Evolutionary conservation across 2,329 filamentous ascomycete species (phyloP).

Genomic region (Bertia moriformis): DNA sequence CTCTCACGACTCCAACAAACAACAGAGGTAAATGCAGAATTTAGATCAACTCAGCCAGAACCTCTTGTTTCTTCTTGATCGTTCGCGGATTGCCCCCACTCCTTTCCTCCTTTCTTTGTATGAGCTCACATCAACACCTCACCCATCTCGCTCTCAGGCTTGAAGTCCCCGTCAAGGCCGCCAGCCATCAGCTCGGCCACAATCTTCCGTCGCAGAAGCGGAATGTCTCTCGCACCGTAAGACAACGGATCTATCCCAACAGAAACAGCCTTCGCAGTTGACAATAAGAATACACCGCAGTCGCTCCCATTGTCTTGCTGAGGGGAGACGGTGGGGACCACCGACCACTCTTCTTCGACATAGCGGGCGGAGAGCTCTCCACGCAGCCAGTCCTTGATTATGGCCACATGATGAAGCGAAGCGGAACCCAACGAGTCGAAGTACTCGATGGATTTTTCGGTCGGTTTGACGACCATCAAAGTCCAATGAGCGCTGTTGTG

Average conservation of each 20-base stretch:
- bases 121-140: no score
- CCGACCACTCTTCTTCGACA: constrained; percentile 24
- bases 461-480: constrained; percentile 25
- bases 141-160: neutral
- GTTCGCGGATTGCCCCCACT: no score
- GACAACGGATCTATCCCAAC: neutral
- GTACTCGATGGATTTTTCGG: constrained; percentile 24
- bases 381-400: constrained; percentile 22
- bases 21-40: no score
- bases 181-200: neutral
- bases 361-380: constrained; percentile 22
- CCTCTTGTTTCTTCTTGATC: no score
- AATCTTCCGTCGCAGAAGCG: neutral
- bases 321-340: constrained; percentile 17
- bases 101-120: no score
- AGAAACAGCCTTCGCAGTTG: constrained; percentile 18
- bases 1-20: no score
- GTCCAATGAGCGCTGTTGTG: constrained; percentile 30
- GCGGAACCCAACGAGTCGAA: constrained; percentile 25
- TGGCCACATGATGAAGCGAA: constrained; percentile 14
- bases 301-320: constrained; percentile 28
- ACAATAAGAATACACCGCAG: constrained; percentile 31
- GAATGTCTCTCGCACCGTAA: neutral
- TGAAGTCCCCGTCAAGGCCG: neutral
- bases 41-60: no score